Base-by-base conservation (phyloP, 805 yeast genomes). In the Monosporozyma aerobia region DNA sequence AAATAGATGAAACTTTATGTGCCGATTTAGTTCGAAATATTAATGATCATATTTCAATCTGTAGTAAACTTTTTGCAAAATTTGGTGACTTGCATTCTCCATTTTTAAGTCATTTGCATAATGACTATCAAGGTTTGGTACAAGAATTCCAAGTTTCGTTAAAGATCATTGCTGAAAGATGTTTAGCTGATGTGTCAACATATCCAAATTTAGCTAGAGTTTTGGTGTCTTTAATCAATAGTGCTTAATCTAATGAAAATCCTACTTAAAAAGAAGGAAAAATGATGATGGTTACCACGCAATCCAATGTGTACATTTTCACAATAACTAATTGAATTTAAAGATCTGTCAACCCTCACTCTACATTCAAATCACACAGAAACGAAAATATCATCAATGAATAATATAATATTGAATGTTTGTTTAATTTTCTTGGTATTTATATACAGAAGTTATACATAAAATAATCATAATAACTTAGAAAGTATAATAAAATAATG, bases 41-140 rank as follows among this genome's bases (percentile, higher is more conserved):
- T 37, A 50, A 53, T 44, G 11, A 40, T 5, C 46, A 55, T 9
- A 53, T 62, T 7, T 43, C 25, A 0, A 48, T 43, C 14, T 58
- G 59, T 39, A 54, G 55, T 33, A 33, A 41, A 14, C 43, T 57
- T 14, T 48, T 64, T 13, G 47, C 46, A 3, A 48, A 56, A 3
- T 43, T 63, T 10, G 55, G 55, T 13, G 49, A 55, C 1, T 41
- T 61, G 23, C 58, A 59, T 14, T 65, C 70, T 2, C 66, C 69
- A 14, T 57, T 60, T 43, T 52, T 65, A 19, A 60, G 57, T 44
- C 64, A 64, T 45, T 39, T 64, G 30, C 59, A 63, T 33, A 64
- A 65, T 45, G 69, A 64, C 46, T 63, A 62, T 50, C 68, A 63
- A 35, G 63, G 66, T 11, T 53, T 65, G n/a, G 51, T 65, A 14